Evolutionary conservation across 2,329 filamentous ascomycete genomes (phyloP).

Genomic region (Pseudogymnoascus sp.): DNA sequence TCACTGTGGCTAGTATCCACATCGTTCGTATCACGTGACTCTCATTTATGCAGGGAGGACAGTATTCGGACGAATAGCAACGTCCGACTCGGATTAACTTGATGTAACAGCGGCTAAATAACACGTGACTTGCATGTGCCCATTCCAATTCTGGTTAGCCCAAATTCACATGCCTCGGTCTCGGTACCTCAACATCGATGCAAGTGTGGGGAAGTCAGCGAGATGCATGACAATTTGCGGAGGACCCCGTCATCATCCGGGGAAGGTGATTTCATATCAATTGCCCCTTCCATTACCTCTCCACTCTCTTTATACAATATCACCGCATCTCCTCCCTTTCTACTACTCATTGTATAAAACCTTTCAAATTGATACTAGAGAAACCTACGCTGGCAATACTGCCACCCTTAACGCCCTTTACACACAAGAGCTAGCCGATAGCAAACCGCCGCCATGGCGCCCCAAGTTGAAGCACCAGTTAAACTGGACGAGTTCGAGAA

Average conservation of each 20-base stretch:
- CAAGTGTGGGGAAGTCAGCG: background rate
- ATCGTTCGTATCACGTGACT: background rate
- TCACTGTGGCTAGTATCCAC: too few relatives aligned
- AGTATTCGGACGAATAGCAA: background rate
- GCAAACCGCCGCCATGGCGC: background rate
- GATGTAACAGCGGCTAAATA: background rate
- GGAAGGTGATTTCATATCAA: conserved; percentile 5
- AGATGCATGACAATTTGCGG: background rate
- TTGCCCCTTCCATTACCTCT: background rate
- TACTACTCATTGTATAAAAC: background rate
- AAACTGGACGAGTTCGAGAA: conserved; percentile 39
- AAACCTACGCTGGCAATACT: background rate
- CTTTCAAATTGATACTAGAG: background rate
- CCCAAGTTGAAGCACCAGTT: background rate
- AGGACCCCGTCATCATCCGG: background rate
- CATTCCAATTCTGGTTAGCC: background rate
- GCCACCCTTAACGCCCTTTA: background rate
- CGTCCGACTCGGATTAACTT: background rate
- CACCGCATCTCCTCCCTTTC: background rate
- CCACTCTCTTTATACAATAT: background rate
- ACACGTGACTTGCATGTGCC: background rate
- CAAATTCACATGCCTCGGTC: background rate
- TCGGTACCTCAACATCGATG: background rate
- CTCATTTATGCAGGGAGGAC: background rate
- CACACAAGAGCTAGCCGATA: background rate